Conservation (phyloP, 192 early-diverging fungal species). For the Endogone sp. region DNA sequence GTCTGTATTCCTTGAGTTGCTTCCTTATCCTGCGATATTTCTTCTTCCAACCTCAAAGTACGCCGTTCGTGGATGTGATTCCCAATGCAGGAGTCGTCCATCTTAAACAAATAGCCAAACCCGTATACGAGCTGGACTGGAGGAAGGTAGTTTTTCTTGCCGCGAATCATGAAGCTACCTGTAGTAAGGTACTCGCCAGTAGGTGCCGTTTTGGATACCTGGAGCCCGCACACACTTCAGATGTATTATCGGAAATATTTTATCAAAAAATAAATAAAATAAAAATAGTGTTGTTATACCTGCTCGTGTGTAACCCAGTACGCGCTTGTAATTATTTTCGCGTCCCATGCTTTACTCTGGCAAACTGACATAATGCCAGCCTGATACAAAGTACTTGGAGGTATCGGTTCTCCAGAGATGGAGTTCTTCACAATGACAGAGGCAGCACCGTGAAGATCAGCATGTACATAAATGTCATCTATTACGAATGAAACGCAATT, state of each 20-base stretch:
- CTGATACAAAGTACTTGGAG: slow-evolving; percentile 89
- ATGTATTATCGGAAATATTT: too few species aligned
- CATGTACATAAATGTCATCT: slow-evolving; percentile 88
- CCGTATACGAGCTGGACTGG: slow-evolving; percentile 93
- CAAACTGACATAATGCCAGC: slow-evolving; percentile 95
- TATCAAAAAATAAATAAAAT: too few species aligned
- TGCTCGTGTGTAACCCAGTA: slow-evolving; percentile 92
- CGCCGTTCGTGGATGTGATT: slow-evolving; percentile 73
- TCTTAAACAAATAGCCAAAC: slow-evolving; percentile 88
- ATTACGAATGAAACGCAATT: slow-evolving; percentile 38
- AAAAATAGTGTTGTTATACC: slow-evolving; percentile 13
- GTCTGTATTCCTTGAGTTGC: too few species aligned
- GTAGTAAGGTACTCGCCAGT: slow-evolving; percentile 90
- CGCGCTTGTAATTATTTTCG: slow-evolving; percentile 90
- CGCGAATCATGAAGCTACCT: slow-evolving; percentile 91
- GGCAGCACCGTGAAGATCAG: slow-evolving; percentile 90
- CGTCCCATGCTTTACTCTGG: slow-evolving; percentile 94
- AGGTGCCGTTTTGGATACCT: slow-evolving; percentile 83
- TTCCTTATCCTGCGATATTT: background rate
- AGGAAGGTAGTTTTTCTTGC: slow-evolving; percentile 93
- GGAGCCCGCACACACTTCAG: too few species aligned
- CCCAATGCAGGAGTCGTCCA: slow-evolving; percentile 78
- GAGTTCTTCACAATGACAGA: slow-evolving; percentile 86
- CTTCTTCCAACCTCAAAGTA: slow-evolving; percentile 23
- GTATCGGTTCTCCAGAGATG: slow-evolving; percentile 54